These are phyloP conservation scores for Amaranthus hypochondriacus DNA, from an alignment of 148 eudicot genomes.

Conservation along the genomic window DNA sequence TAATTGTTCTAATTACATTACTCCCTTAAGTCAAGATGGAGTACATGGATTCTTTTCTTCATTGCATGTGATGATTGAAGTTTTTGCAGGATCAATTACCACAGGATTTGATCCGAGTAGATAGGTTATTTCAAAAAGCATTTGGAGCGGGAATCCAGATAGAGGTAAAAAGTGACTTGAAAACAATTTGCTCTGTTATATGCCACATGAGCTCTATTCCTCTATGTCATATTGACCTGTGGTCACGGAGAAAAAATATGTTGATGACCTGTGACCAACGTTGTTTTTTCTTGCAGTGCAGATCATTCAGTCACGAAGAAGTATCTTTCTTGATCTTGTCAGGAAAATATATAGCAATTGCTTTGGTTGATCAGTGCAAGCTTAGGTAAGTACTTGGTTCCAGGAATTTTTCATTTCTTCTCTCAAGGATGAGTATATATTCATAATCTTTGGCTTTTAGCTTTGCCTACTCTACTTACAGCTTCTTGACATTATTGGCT, in stretches of 20 bases:
- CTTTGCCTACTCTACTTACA: neutral
- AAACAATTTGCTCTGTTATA: neutral
- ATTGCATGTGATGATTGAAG: slow-evolving; percentile 4
- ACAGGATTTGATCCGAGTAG: slow-evolving; percentile 71
- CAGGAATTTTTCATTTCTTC: neutral
- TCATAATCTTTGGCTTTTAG: neutral
- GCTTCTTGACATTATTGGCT: neutral
- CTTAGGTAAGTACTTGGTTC: slow-evolving; percentile 44
- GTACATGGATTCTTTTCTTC: neutral
- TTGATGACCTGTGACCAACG: slow-evolving; percentile 26
- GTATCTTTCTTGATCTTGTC: slow-evolving; percentile 69
- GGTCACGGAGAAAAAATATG: neutral
- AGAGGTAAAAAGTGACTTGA: slow-evolving; percentile 48
- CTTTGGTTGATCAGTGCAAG: slow-evolving; percentile 83
- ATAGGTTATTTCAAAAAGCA: slow-evolving; percentile 70
- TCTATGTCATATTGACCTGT: no score
- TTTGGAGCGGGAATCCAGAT: slow-evolving; percentile 70
- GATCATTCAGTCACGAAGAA: slow-evolving; percentile 74
- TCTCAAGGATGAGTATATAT: neutral
- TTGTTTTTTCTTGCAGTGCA: slow-evolving; percentile 70
- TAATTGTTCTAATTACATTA: neutral
- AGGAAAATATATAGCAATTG: slow-evolving; percentile 80
- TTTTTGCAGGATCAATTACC: slow-evolving; percentile 81
- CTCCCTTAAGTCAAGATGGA: neutral
- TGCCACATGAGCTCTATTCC: neutral